Conservation (phyloP, 345 rosid genomes). For the Salix koriyanagi region DNA sequence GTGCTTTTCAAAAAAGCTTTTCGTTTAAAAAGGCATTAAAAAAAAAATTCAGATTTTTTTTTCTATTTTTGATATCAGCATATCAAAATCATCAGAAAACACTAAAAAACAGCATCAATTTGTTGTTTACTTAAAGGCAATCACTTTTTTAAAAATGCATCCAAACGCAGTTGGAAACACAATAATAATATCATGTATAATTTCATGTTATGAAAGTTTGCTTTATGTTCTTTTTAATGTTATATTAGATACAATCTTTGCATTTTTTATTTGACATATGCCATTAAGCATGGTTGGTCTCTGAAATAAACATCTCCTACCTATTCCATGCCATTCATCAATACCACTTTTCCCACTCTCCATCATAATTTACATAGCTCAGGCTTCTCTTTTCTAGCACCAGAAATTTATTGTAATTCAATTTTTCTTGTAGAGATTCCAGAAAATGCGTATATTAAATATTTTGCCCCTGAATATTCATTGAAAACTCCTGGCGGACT, state of each 20-base stretch:
- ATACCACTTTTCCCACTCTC: background rate
- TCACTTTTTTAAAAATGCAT: no score
- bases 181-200: background rate
- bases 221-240: background rate
- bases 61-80: no score
- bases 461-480: constrained; percentile 78
- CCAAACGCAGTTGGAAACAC: no score
- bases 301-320: background rate
- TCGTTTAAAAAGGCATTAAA: no score
- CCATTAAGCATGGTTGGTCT: background rate
- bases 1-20: no score
- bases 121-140: no score
- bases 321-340: background rate
- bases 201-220: background rate
- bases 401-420: background rate
- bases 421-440: constrained; percentile 72
- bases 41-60: no score
- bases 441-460: constrained; percentile 74
- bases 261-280: background rate
- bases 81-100: no score
- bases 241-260: background rate
- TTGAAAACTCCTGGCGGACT: constrained; percentile 80
- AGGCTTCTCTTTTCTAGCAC: background rate
- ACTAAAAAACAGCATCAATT: no score
- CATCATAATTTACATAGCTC: background rate